These are phyloP conservation scores for Rhododendron simsii DNA, from an alignment of 148 eudicot genomes.

Conservation along the genomic window DNA sequence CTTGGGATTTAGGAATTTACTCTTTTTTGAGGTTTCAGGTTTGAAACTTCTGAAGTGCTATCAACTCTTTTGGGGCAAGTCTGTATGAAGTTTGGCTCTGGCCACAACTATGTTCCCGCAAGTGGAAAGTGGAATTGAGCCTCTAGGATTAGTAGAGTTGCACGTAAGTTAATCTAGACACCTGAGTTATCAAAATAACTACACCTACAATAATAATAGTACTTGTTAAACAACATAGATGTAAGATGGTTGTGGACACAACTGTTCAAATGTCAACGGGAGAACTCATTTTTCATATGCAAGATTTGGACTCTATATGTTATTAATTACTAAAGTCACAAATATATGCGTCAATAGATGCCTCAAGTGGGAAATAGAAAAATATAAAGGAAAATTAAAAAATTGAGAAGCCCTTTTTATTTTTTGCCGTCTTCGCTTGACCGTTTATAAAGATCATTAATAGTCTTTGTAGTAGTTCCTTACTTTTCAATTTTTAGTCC, in stretches of 20 bases:
- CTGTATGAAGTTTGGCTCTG: no score
- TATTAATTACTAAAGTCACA: background rate
- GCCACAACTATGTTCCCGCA: no score
- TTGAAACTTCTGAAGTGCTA: no score
- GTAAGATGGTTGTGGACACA: background rate
- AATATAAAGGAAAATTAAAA: background rate
- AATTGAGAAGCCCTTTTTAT: background rate
- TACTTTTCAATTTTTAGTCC: background rate
- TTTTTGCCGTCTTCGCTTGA: background rate
- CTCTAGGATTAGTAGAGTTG: no score
- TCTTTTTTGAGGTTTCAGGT: no score
- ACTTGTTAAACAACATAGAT: background rate
- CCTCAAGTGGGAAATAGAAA: background rate
- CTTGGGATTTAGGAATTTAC: no score
- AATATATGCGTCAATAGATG: background rate
- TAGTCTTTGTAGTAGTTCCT: background rate
- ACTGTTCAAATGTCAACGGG: conserved; percentile 1
- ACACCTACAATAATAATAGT: background rate
- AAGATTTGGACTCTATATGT: background rate
- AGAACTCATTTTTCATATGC: background rate
- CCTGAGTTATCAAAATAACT: no score
- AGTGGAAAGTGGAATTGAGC: no score
- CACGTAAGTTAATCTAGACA: no score
- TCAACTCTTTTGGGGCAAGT: no score
- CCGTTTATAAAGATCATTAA: background rate